Base-by-base conservation (phyloP, 2,329 filamentous ascomycete genomes). In the Cladosporium sp. region DNA sequence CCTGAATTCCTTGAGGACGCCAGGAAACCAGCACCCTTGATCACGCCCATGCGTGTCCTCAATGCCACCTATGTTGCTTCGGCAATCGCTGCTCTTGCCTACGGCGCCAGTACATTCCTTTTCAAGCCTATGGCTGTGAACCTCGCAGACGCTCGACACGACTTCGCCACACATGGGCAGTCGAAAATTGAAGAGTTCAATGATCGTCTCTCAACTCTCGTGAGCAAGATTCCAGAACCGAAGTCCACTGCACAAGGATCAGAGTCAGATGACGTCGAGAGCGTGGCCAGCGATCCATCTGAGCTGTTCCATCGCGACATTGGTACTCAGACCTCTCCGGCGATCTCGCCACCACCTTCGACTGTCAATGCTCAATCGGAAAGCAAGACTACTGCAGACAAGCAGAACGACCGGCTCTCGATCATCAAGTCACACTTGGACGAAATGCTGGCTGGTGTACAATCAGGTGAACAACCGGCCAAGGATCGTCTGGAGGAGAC, bases 261-360 rank as follows among this genome's bases (percentile, higher is more conserved):
- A 19, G 73, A 76, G 39, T 67, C 73, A n/a, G 76, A 77, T 17
- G 80, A 83, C 43, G 67, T 67, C 14, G 80, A 81, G 20, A 81
- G 79, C 43, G 65, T 76, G 15, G 76, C 75, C 66, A 84, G 82
- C 12, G 84, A 87, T 64, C 89, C 90, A 1, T 86, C 87, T 1
- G 89, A 93, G 72, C 82, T 92, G 62, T 94, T 90, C 74, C 89
- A 92, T 72, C 84, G 89, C 47, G 90, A 94, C 69, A 82, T 90
- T 60, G 89, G 88, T 63, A 89, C 89, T 1, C 90, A 94, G 73
- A 94, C 90, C 0, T 86, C 84, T 0, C 79, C 79, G 1, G 76
- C 76, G 0, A 71, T 78, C 2, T 79, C 79, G 3, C 75, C 77
- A 5, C 66, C 72, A 22, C 65, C 71, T 3, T 72, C 71, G 28